Conservation (phyloP, 352 stramenopile species). For the Phytopythium vexans region DNA sequence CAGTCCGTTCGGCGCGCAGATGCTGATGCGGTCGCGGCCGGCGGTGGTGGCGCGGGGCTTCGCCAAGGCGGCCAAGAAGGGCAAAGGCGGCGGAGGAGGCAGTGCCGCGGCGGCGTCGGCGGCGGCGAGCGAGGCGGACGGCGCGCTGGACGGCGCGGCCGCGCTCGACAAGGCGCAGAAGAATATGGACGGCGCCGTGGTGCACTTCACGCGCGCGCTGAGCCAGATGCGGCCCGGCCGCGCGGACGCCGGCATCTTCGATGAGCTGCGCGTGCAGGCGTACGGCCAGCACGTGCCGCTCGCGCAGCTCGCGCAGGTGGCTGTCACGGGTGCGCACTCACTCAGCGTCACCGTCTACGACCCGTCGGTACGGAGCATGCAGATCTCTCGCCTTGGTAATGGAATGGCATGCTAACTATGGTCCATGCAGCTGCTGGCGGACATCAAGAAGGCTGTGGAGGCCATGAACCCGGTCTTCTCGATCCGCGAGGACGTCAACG, state of each 20-base stretch:
- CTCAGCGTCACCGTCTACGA: slow-evolving; percentile 80
- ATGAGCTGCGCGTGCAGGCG: slow-evolving; percentile 74
- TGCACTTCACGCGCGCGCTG: slow-evolving; percentile 72
- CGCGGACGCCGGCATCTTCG: slow-evolving; percentile 79
- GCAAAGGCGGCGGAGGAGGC: slow-evolving; percentile 20
- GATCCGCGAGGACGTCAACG: slow-evolving; percentile 59
- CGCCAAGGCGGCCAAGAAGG: slow-evolving; percentile 66
- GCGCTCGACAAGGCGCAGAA: slow-evolving; percentile 63
- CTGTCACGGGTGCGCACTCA: slow-evolving; percentile 55
- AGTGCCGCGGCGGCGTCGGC: slow-evolving; percentile 5
- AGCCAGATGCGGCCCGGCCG: slow-evolving; percentile 77
- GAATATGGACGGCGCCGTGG: slow-evolving; percentile 77
- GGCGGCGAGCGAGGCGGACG: slow-evolving; percentile 8
- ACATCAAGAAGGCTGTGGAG: slow-evolving; percentile 76
- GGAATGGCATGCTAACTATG: slow-evolving; percentile 2
- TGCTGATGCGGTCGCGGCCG: neutral
- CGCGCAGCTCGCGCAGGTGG: slow-evolving; percentile 74
- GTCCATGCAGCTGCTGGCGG: slow-evolving; percentile 43
- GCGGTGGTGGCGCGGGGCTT: slow-evolving; percentile 32
- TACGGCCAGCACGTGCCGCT: slow-evolving; percentile 79
- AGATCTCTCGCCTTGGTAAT: neutral
- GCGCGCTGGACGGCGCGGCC: slow-evolving; percentile 26
- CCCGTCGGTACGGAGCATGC: slow-evolving; percentile 44
- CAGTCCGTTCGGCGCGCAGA: slow-evolving; percentile 6
- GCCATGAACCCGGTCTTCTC: slow-evolving; percentile 73